Percentiles rank a stretch among this genome's conserved stretches.
Evolutionary conservation across 768 basidiomycete genomes (phyloP).

Genomic region (Amanita rubescens): DNA sequence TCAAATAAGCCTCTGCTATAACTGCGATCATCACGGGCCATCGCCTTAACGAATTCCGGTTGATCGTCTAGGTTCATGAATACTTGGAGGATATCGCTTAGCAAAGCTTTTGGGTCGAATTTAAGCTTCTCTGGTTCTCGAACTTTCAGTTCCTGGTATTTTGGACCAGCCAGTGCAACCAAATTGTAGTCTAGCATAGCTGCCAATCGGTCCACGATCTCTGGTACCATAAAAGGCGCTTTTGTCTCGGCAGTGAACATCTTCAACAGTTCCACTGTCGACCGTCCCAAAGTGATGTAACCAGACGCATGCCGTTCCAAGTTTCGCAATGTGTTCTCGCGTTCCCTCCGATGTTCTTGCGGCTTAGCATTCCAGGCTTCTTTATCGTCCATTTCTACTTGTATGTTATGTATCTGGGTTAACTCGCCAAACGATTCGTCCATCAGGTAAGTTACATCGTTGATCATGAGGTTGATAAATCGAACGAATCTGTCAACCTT

Average conservation of each 20-base stretch:
- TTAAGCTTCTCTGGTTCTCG: conserved; percentile 81
- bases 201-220: conserved; percentile 91
- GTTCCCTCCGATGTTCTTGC: conserved; percentile 73
- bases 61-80: conserved; percentile 84
- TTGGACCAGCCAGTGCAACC: conserved; percentile 81
- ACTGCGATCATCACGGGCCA: conserved; percentile 92
- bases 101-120: conserved; percentile 76
- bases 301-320: conserved; percentile 81
- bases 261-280: conserved; percentile 86
- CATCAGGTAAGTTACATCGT: conserved; percentile 97
- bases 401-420: conserved; percentile 80
- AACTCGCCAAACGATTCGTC: conserved; percentile 92
- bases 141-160: conserved; percentile 80
- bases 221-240: conserved; percentile 89
- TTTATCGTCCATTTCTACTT: conserved; percentile 76
- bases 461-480: conserved; percentile 97
- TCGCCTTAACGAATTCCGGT: conserved; percentile 71
- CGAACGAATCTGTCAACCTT: conserved; percentile 90
- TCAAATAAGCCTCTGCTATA: conserved; percentile 84
- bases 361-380: conserved; percentile 63
- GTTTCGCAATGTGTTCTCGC: conserved; percentile 66
- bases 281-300: conserved; percentile 80
- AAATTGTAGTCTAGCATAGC: conserved; percentile 97
- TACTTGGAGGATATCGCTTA: conserved; percentile 84
- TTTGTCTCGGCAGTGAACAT: conserved; percentile 90